Evolutionary conservation across 345 rosid genomes (phyloP).

Genomic region (Eucalyptus tenuipes): DNA sequence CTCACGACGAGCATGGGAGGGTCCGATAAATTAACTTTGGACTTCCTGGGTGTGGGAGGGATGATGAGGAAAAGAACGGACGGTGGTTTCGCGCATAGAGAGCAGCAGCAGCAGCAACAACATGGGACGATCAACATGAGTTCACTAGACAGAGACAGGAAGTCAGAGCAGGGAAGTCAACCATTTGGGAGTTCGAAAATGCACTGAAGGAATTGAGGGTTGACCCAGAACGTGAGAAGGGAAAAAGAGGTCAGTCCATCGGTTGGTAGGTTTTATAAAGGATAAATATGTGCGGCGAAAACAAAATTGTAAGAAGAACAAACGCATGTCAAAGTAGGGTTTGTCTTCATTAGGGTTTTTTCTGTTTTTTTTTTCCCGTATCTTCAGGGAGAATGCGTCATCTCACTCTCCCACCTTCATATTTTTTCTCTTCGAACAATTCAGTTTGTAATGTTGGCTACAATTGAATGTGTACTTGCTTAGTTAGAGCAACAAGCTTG

Average conservation of each 20-base stretch:
- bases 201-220: not conserved
- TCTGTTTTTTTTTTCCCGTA: not conserved
- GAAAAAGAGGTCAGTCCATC: not conserved
- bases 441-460: not conserved
- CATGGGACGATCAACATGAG: not conserved
- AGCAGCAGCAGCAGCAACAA: not conserved
- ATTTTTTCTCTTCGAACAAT: not conserved
- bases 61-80: conserved; percentile 24
- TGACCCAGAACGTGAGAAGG: not conserved
- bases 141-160: not conserved
- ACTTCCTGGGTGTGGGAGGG: conserved; percentile 80
- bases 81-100: conserved; percentile 3
- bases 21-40: conserved; percentile 59
- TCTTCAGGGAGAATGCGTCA: not conserved
- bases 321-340: not conserved
- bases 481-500: not conserved
- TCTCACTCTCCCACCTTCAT: not conserved
- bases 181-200: conserved; percentile 1
- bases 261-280: not conserved
- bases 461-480: not conserved
- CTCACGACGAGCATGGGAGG: conserved; percentile 18
- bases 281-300: not conserved
- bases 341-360: not conserved
- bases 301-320: not conserved
- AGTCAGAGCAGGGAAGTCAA: conserved; percentile 7